A percentile compares a stretch with the other conserved stretches of the same genome.
Conservation (phyloP, 192 early-diverging fungal species). For the Chytriomyces hyalinus region DNA sequence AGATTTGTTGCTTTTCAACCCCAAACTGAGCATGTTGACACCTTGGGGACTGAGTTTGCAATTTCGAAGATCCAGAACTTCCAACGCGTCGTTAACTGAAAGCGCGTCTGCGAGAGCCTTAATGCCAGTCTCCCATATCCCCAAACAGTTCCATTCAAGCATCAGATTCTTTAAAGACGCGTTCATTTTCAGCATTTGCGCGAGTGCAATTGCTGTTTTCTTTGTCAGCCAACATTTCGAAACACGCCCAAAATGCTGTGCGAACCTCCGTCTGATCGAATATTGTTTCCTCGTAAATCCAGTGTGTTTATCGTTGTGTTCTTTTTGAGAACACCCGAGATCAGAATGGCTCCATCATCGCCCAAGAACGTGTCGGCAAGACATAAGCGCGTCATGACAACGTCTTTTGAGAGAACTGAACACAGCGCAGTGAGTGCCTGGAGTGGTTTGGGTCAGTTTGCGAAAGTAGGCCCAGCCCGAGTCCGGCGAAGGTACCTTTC, state of each 20-base stretch:
- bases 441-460: neutral
- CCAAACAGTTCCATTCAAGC: conserved; percentile 69
- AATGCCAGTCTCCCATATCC: conserved; percentile 63
- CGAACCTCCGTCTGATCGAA: conserved; percentile 54
- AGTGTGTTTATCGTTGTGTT: conserved; percentile 51
- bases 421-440: conserved; percentile 50
- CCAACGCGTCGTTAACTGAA: conserved; percentile 54
- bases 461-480: neutral
- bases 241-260: no score
- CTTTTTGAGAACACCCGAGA: conserved; percentile 59
- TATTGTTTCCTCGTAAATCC: conserved; percentile 63
- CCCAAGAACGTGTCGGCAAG: conserved; percentile 61
- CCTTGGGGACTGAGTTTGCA: conserved; percentile 62
- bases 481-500: conserved; percentile 7
- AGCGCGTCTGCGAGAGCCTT: conserved; percentile 59
- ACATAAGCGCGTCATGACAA: conserved; percentile 40
- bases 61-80: conserved; percentile 62
- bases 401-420: conserved; percentile 45
- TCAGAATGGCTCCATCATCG: conserved; percentile 59
- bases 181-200: conserved; percentile 65
- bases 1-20: conserved; percentile 54
- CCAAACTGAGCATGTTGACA: conserved; percentile 44
- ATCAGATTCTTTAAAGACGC: conserved; percentile 48
- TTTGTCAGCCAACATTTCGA: no score
- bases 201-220: conserved; percentile 50